Conservation (phyloP, 1,284 basidiomycete species). For the Pseudozyma pruni region DNA sequence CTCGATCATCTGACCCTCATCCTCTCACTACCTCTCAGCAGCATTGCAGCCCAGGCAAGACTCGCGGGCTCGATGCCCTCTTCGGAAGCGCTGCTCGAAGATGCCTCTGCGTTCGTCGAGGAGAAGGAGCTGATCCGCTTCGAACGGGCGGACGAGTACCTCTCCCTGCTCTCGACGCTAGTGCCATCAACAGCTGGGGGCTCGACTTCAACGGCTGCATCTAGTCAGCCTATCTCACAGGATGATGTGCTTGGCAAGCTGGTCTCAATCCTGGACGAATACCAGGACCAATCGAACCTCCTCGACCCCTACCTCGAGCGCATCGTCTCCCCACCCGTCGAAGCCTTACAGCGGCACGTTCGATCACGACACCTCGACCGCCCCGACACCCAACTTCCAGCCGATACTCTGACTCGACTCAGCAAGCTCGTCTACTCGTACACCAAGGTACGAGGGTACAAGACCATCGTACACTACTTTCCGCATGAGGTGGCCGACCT, state of each 20-base stretch:
- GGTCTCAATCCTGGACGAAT: constrained; percentile 74
- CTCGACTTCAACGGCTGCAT: neutral
- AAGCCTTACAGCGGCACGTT: constrained; percentile 44
- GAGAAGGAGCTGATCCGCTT: constrained; percentile 55
- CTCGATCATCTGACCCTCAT: neutral
- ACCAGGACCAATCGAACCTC: constrained; percentile 87
- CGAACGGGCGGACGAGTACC: constrained; percentile 42
- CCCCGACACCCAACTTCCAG: neutral
- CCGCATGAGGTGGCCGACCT: constrained; percentile 88
- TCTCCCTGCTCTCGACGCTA: constrained; percentile 28
- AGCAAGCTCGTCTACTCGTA: constrained; percentile 79
- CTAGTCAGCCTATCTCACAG: neutral
- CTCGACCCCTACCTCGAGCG: constrained; percentile 93
- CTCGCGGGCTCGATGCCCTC: constrained; percentile 13
- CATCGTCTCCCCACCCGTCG: constrained; percentile 82
- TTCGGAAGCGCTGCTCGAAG: constrained; percentile 6
- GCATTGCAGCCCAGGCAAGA: neutral
- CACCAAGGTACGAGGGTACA: constrained; percentile 89
- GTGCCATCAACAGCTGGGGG: constrained; percentile 1
- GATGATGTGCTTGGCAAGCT: constrained; percentile 16
- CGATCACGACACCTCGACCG: too few species aligned
- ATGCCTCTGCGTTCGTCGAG: constrained; percentile 19
- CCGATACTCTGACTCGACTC: constrained; percentile 4
- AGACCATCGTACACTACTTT: constrained; percentile 89
- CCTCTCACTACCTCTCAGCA: neutral